Evolutionary conservation across 1,284 basidiomycete genomes (phyloP).

Genomic region (Cutaneotrichosporon spelunceum): DNA sequence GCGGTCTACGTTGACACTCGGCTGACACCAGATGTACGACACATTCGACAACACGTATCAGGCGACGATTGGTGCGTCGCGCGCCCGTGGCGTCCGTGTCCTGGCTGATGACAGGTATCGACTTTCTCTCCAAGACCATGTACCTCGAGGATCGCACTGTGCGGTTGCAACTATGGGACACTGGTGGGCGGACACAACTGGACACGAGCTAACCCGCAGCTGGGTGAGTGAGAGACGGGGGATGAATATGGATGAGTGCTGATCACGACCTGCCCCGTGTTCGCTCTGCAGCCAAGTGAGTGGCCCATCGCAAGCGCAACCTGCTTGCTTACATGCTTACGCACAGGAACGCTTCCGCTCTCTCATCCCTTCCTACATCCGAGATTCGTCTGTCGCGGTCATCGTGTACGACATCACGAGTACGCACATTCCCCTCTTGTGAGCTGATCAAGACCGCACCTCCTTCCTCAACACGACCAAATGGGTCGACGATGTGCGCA

Average conservation of each 20-base stretch:
- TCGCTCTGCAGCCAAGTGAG: slow-evolving; percentile 37
- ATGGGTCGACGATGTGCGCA: slow-evolving; percentile 99
- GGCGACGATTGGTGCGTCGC: slow-evolving; percentile 74
- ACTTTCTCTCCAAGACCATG: slow-evolving; percentile 99
- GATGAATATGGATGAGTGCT: slow-evolving; percentile 2
- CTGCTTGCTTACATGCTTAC: slow-evolving; percentile 6
- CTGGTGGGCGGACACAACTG: slow-evolving; percentile 59
- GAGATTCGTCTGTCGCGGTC: slow-evolving; percentile 96
- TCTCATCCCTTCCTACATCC: slow-evolving; percentile 97
- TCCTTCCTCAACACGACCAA: slow-evolving; percentile 97
- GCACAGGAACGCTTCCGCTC: slow-evolving; percentile 91
- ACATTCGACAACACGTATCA: slow-evolving; percentile 99
- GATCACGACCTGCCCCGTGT: slow-evolving; percentile 3
- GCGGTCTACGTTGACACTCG: not conserved
- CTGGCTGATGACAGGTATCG: slow-evolving; percentile 62
- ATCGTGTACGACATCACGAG: slow-evolving; percentile 99
- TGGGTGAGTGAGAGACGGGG: slow-evolving; percentile 29
- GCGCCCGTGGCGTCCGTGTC: not conserved
- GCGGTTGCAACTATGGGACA: slow-evolving; percentile 97
- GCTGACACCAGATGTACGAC: slow-evolving; percentile 83
- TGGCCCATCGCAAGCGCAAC: not conserved
- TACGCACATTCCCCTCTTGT: slow-evolving; percentile 54
- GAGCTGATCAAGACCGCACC: slow-evolving; percentile 68
- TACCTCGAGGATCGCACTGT: slow-evolving; percentile 99
- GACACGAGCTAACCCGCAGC: slow-evolving; percentile 27